A percentile compares a stretch with the other conserved stretches of the same genome.
Conservation (phyloP, 2,329 filamentous ascomycete genomes). For the Teratosphaeria epicoccoides region DNA sequence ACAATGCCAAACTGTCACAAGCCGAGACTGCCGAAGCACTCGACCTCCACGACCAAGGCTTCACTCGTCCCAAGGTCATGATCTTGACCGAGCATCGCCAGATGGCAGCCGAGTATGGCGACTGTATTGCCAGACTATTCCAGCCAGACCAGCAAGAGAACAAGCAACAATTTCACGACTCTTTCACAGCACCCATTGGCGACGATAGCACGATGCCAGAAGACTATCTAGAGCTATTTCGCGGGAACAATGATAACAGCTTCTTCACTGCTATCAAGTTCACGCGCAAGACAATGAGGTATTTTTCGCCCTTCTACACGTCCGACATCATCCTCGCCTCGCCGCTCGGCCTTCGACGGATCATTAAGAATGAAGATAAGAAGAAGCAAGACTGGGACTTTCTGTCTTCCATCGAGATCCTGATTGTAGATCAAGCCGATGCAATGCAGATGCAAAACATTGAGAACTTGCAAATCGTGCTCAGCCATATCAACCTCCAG, state of each 20-base stretch:
- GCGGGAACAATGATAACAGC: constrained; percentile 93
- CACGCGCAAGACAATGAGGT: constrained; percentile 89
- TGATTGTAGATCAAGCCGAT: constrained; percentile 84
- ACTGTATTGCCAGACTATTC: constrained; percentile 65
- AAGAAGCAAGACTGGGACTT: constrained; percentile 77
- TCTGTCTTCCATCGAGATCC: constrained; percentile 82
- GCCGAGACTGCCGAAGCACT: constrained; percentile 51
- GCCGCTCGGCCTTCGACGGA: constrained; percentile 78
- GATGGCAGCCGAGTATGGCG: constrained; percentile 67
- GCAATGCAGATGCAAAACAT: constrained; percentile 96
- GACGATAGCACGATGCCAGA: constrained; percentile 62
- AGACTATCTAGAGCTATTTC: constrained; percentile 82
- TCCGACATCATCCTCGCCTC: constrained; percentile 92
- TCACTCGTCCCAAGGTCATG: constrained; percentile 85
- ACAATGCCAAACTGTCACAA: constrained; percentile 68
- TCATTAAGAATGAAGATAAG: constrained; percentile 67
- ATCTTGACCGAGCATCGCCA: constrained; percentile 84
- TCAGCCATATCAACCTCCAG: constrained; percentile 82
- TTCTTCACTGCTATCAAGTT: constrained; percentile 95
- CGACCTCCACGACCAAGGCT: constrained; percentile 73
- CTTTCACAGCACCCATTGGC: constrained; percentile 59
- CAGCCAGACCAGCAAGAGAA: constrained; percentile 89
- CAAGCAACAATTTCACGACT: constrained; percentile 80
- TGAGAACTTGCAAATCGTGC: constrained; percentile 89
- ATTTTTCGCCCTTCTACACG: constrained; percentile 89